Percentiles rank a stretch among this genome's conserved stretches.
Conservation (phyloP, 129 eudicot species). For the Chrysanthemum makinoi region DNA sequence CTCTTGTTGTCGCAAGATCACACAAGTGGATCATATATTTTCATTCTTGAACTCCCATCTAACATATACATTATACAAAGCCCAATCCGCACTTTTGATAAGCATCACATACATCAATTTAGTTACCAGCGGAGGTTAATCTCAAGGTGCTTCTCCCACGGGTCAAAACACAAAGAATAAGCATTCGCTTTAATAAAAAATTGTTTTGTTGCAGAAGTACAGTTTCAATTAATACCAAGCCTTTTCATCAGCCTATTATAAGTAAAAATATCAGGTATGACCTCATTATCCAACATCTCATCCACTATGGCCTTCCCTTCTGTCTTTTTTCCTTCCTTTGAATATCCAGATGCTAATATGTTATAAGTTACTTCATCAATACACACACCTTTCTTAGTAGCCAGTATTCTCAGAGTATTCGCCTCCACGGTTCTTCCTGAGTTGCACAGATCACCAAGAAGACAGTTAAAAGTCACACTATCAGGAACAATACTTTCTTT, state of each 20-base stretch:
- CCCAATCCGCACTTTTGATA: too few species aligned
- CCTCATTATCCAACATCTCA: conserved; percentile 86
- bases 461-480: conserved; percentile 76
- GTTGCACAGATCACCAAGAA: conserved; percentile 62
- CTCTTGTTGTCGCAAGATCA: too few species aligned
- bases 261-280: conserved; percentile 65
- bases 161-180: background rate
- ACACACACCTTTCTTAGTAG: conserved; percentile 58
- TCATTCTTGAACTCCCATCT: too few species aligned
- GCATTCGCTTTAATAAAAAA: background rate
- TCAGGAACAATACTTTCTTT: conserved; percentile 62
- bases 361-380: conserved; percentile 67
- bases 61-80: too few species aligned
- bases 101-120: background rate
- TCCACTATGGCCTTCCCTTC: conserved; percentile 71
- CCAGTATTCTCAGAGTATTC: conserved; percentile 63
- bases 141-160: too few species aligned
- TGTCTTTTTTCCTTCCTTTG: conserved; percentile 59
- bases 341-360: conserved; percentile 64
- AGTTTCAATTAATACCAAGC: conserved; percentile 39
- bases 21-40: too few species aligned
- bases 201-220: background rate
- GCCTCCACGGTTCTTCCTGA: conserved; percentile 55
- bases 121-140: background rate
- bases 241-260: conserved; percentile 65